These are phyloP conservation scores for Xylaria sp. DNA, from an alignment of 2,329 filamentous ascomycete genomes.

Conservation along the genomic window DNA sequence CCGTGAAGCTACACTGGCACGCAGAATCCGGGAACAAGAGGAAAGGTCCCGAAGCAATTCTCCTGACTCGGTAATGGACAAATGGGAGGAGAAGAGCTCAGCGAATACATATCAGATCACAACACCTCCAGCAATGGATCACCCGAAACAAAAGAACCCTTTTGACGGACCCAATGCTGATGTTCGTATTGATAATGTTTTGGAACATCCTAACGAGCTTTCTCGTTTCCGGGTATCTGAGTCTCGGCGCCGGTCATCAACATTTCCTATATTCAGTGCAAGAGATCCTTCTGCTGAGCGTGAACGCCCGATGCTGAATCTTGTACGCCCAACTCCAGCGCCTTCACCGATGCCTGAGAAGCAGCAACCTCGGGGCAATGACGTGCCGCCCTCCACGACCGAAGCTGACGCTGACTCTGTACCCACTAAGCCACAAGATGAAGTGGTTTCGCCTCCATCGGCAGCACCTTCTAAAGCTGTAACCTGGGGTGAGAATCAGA, in stretches of 20 bases:
- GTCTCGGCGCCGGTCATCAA: slow-evolving; percentile 44
- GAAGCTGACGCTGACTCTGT: slow-evolving; percentile 49
- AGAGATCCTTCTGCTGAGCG: slow-evolving; percentile 66
- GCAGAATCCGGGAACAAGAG: slow-evolving; percentile 65
- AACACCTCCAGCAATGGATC: slow-evolving; percentile 63
- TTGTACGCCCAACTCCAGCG: slow-evolving; percentile 69
- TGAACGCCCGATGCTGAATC: slow-evolving; percentile 67
- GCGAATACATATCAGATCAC: slow-evolving; percentile 58
- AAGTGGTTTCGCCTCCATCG: slow-evolving; percentile 56
- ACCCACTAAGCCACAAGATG: slow-evolving; percentile 55
- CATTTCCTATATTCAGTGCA: slow-evolving; percentile 53
- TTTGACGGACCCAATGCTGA: slow-evolving; percentile 72
- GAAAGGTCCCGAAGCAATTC: slow-evolving; percentile 64
- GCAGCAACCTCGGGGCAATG: slow-evolving; percentile 43
- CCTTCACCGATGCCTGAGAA: slow-evolving; percentile 62
- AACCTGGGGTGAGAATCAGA: slow-evolving; percentile 73
- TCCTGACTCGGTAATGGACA: slow-evolving; percentile 66
- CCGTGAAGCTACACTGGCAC: slow-evolving; percentile 64
- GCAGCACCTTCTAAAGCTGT: slow-evolving; percentile 66
- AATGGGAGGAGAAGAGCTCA: slow-evolving; percentile 59
- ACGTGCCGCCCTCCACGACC: slow-evolving; percentile 24
- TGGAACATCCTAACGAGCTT: slow-evolving; percentile 63
- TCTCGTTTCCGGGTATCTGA: slow-evolving; percentile 50
- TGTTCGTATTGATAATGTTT: slow-evolving; percentile 68
- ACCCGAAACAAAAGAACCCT: slow-evolving; percentile 57